Evolutionary conservation across 768 basidiomycete species (phyloP), one percentile per base, ranked within the genome.

Genomic region (Podaxis pistillaris): DNA sequence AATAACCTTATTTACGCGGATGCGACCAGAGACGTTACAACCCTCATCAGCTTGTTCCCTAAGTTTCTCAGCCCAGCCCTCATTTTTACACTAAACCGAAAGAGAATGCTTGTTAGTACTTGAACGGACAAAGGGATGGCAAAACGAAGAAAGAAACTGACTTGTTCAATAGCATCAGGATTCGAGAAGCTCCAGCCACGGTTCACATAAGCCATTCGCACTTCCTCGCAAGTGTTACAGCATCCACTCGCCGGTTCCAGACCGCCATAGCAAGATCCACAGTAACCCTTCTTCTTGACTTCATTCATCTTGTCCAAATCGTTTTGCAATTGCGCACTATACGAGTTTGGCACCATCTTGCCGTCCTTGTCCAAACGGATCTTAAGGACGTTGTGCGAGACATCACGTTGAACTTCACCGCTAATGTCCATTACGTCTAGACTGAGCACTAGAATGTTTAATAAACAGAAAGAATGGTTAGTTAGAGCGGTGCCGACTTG

Each of bases 391-490:
- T 93, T 94, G 73, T 98, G 96, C 7, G 94, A 85, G 54, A 98
- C 72, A 70, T 98, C 94, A 63, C 90, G 83, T 73, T 98, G 96
- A 30, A 90, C 86, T 79, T 98, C 97, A 28, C 97, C 97, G 63
- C 91, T 93, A 63, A 99, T 97, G 71, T 99, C 97, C 93, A 98
- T 96, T 57, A 98, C 87, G 75, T 99, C 97, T 58, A 98, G 77
- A 72, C 93, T 96, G 58, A 99, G 83, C 52, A 99, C 96, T 99
- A 69, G 22, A 56, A 46, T 55, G n/a, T 26, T 24, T 11, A 19
- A 46, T 7, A 11, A 22, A n/a, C 9, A 28, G 22, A 28, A n/a
- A 38, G 33, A 40, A n/a, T 55, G 15, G 37, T 40, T 8, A 40
- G 38, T 56, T 15, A 11, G 12, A 36, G 44, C 57, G 52, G 17